Base-by-base conservation (phyloP, 2,329 filamentous ascomycete genomes). In the Rosellinia necatrix region DNA sequence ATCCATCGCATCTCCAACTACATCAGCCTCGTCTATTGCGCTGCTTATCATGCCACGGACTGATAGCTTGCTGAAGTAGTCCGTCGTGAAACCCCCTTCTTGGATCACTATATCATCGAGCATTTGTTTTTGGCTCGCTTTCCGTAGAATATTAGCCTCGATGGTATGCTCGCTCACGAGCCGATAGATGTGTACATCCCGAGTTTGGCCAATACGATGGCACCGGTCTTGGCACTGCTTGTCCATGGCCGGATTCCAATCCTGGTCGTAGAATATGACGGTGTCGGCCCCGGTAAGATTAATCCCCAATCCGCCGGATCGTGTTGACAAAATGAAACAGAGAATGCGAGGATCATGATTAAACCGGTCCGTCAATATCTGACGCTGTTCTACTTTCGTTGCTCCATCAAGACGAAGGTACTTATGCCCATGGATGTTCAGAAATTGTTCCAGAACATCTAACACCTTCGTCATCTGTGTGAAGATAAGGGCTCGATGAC, bases 191-290 rank as follows among this genome's bases (percentile, higher is more conserved):
- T 97, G 93, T 27, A 99, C 94, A 71, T 99, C 94, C 25, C 94
- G 88, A 0, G 94, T 97, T 73, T 99, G 94, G 1, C 94, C 94
- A 64, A 99, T 99, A 63, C 94, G 91, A 75, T 99, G 94, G 67
- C 91, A 96, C 67, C 94, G 86, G 72, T 99, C 96, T 75, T 99
- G 96, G 68, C 94, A 99, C 74, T 99, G 94, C 74, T 96, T 96
- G 77, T 99, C 94, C 94, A 99, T 99, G 48, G 96, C 94, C 0
- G 94, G 94, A 68, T 99, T 99, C 96, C 96, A 99, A 71, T 99
- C 94, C 57, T 97, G 87, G 69, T 99, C 94, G 74, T 97, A 99
- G 74, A 99, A 99, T 64, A 99, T 97, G 67, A 99, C 94, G 0
- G 92, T 96, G 72, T 97, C 94, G 4, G 94, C 94, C 44, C 94